Conservation (phyloP, 2,329 filamentous ascomycete species). For the Davidsoniella neocaledoniae region DNA sequence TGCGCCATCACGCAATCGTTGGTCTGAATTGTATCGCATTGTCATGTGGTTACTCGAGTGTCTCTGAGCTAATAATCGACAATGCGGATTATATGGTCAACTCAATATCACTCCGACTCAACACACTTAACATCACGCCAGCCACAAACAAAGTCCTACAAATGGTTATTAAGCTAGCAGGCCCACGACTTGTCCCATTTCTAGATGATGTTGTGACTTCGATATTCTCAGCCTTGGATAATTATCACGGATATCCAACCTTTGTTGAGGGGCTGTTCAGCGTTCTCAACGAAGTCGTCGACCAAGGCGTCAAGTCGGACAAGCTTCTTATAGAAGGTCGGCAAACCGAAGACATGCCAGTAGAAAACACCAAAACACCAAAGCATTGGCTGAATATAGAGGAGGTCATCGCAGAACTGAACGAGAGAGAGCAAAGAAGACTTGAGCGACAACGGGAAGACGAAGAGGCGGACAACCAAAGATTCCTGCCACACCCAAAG, state of each 20-base stretch:
- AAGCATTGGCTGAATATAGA: slow-evolving; percentile 22
- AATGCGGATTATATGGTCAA: slow-evolving; percentile 97
- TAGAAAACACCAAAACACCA: slow-evolving; percentile 27
- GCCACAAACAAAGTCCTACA: slow-evolving; percentile 77
- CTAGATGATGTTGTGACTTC: slow-evolving; percentile 81
- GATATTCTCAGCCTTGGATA: slow-evolving; percentile 84
- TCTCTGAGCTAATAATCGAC: slow-evolving; percentile 65
- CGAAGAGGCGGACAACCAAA: slow-evolving; percentile 18
- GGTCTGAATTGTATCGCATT: slow-evolving; percentile 65
- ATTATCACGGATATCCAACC: slow-evolving; percentile 79
- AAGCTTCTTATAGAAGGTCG: slow-evolving; percentile 30
- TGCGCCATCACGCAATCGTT: slow-evolving; percentile 69
- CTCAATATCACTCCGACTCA: slow-evolving; percentile 72
- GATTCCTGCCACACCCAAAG: slow-evolving; percentile 19
- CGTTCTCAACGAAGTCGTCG: slow-evolving; percentile 66
- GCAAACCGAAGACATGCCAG: slow-evolving; percentile 17
- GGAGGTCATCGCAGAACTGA: slow-evolving; percentile 39
- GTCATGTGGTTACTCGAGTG: slow-evolving; percentile 56
- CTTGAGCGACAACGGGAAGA: slow-evolving; percentile 23
- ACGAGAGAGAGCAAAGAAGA: slow-evolving; percentile 31
- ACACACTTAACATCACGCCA: slow-evolving; percentile 81
- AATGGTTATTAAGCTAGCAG: slow-evolving; percentile 88
- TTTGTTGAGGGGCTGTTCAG: slow-evolving; percentile 76
- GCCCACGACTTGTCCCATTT: slow-evolving; percentile 66
- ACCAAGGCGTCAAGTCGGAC: slow-evolving; percentile 54